Percentiles rank a stretch among this genome's conserved stretches.
phyloP scores from a whole-genome alignment of 176 grass and related monocot genomes.

The Musa itinerans region DNA sequence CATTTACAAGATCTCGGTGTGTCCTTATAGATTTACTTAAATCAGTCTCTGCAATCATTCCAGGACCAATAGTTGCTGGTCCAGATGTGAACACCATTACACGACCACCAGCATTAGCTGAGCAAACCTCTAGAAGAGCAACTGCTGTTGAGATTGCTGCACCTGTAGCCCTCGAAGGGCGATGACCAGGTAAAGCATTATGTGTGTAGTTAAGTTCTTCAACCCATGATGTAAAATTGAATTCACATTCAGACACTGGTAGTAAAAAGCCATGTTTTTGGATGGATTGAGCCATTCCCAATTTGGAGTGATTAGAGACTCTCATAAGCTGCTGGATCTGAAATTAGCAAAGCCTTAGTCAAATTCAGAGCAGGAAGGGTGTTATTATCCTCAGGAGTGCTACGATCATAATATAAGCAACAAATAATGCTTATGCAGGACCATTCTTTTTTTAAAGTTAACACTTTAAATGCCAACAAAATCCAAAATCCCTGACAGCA shows the following conservation, averaged over 20 bases:
- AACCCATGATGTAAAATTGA: slow-evolving; percentile 73
- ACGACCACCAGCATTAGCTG: slow-evolving; percentile 46
- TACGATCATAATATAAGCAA: background rate
- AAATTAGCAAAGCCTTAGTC: slow-evolving; percentile 16
- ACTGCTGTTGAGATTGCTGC: slow-evolving; percentile 75
- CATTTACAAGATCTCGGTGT: slow-evolving; percentile 80
- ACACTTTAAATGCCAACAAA: background rate
- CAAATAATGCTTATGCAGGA: background rate
- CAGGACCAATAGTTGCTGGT: slow-evolving; percentile 76
- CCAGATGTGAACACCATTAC: slow-evolving; percentile 94
- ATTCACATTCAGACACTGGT: slow-evolving; percentile 92
- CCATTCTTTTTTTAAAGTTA: background rate
- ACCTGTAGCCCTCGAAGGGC: slow-evolving; percentile 52
- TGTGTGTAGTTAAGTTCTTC: slow-evolving; percentile 59
- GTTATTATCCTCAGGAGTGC: background rate
- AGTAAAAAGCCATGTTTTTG: slow-evolving; percentile 60
- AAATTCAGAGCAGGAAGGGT: background rate
- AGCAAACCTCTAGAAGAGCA: slow-evolving; percentile 81
- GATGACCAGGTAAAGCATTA: slow-evolving; percentile 40
- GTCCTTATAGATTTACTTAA: slow-evolving; percentile 68
- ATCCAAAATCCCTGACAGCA: background rate
- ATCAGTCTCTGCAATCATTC: slow-evolving; percentile 70
- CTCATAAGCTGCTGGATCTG: slow-evolving; percentile 83
- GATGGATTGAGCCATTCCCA: slow-evolving; percentile 28
- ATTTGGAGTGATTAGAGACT: slow-evolving; percentile 41